phyloP scores from a whole-genome alignment of 2,329 filamentous ascomycete genomes.

The Alternaria solani region DNA sequence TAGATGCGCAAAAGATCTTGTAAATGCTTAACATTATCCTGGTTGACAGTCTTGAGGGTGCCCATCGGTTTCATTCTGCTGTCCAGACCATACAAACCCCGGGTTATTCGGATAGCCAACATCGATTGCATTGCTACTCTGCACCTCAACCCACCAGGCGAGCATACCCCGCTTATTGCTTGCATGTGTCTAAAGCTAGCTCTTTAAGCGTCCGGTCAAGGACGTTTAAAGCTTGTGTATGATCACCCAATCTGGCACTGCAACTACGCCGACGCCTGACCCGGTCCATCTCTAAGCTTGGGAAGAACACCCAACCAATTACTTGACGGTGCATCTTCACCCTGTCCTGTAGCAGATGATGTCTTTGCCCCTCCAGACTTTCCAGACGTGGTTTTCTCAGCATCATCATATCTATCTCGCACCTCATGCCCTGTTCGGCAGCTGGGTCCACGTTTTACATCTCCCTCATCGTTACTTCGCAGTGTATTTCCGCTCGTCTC shows the following conservation, averaged over 20 bases:
- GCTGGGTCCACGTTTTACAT: not conserved
- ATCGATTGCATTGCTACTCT: not conserved
- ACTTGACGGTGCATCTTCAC: slow-evolving; percentile 16
- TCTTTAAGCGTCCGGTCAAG: not conserved
- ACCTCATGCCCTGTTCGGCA: slow-evolving; percentile 5
- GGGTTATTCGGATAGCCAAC: not conserved
- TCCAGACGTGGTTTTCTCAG: not conserved
- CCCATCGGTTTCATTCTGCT: not conserved
- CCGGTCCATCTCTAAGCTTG: slow-evolving; percentile 16
- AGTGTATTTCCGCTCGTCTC: slow-evolving; percentile 10
- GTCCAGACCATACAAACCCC: not conserved
- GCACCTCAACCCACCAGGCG: not conserved
- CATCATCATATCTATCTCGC: slow-evolving; percentile 14
- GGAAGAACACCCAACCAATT: slow-evolving; percentile 22
- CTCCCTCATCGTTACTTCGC: slow-evolving; percentile 3
- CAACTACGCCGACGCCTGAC: slow-evolving; percentile 5
- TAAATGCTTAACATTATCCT: not conserved
- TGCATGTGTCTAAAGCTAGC: not conserved
- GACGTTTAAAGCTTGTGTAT: not conserved
- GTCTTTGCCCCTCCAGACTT: not conserved
- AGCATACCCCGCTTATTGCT: not conserved
- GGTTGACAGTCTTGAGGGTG: not conserved
- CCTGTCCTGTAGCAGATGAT: slow-evolving; percentile 5
- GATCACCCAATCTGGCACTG: not conserved
- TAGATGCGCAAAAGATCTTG: not conserved